These are phyloP conservation scores for Magnusiomyces paraingens DNA, from an alignment of 1,139 yeast species.

Conservation along the genomic window DNA sequence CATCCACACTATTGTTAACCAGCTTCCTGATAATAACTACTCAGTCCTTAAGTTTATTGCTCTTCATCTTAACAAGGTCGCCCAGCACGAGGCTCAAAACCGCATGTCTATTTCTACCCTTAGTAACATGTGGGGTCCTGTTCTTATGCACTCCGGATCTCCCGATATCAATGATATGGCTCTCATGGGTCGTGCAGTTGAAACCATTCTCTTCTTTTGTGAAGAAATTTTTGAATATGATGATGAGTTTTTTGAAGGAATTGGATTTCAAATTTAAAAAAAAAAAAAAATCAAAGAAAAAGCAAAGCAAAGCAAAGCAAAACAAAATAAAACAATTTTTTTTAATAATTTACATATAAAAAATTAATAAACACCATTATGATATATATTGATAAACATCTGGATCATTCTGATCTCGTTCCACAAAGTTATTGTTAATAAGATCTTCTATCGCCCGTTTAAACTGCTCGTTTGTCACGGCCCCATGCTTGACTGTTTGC, in stretches of 20 bases:
- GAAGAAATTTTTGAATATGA: slow-evolving; percentile 15
- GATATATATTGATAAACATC: slow-evolving; percentile 67
- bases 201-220: slow-evolving; percentile 53
- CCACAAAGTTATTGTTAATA: slow-evolving; percentile 31
- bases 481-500: slow-evolving; percentile 27
- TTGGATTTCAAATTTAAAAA: slow-evolving; percentile 3
- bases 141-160: slow-evolving; percentile 58
- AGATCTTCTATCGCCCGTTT: slow-evolving; percentile 32
- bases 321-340: too few species aligned
- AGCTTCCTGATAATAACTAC: slow-evolving; percentile 90
- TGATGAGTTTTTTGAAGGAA: slow-evolving; percentile 3
- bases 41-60: slow-evolving; percentile 80
- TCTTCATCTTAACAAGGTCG: slow-evolving; percentile 76
- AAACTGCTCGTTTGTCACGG: slow-evolving; percentile 26
- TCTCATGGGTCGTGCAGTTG: slow-evolving; percentile 73
- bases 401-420: slow-evolving; percentile 18
- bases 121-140: slow-evolving; percentile 94
- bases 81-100: slow-evolving; percentile 54
- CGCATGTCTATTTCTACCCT: slow-evolving; percentile 77
- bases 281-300: background rate
- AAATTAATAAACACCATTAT: slow-evolving; percentile 70
- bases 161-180: slow-evolving; percentile 70
- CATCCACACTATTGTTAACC: slow-evolving; percentile 80
- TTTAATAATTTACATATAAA: background rate
- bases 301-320: too few species aligned